Evolutionary conservation across 2,329 filamentous ascomycete species (phyloP), one percentile per base, ranked within the genome.

Genomic region (Fusarium ramigenum): DNA sequence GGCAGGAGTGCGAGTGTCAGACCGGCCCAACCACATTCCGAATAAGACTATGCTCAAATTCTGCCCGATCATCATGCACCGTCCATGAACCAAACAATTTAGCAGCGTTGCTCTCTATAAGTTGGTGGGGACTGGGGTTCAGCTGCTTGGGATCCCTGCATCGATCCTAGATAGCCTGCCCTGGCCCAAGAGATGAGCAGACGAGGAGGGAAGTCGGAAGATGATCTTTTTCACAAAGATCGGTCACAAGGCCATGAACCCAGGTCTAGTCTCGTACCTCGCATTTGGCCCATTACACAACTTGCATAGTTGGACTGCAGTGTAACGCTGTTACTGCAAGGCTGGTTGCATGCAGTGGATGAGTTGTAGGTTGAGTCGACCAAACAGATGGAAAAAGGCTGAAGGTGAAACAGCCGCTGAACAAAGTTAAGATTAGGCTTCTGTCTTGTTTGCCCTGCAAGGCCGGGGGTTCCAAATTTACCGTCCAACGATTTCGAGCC

Each of bases 391-490:
- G 42, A 49, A 70, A 59, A 67, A 39, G 71, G 63, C 59, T 66
- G 68, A 65, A 59, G 19, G 36, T 70, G 71, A 75, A 74, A 77
- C 75, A 49, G 60, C 73, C 56, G 57, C 65, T 54, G 47, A 49
- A 61, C 37, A 75, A 74, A 44, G 60, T 77, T 74, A 67, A 76
- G 63, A 74, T 77, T 75, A 74, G 60, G 50, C 75, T 77, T 70
- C 40, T 75, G 15, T 66, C 23, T 60, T 43, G 43, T 44, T 68
- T 70, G 60, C 39, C 34, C 36, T 59, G 42, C 71, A 67, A 56
- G 71, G 68, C 59, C 62, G 49, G 60, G 67, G 64, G 62, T 68
- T 74, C 68, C 65, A 63, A 62, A 72, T 53, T 66, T 54, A 52
- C 60, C 54, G 49, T 63, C 67, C 69, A 67, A 73, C 64, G 43